Base-by-base conservation (phyloP, 345 rosid species). In the Boechera stricta region DNA sequence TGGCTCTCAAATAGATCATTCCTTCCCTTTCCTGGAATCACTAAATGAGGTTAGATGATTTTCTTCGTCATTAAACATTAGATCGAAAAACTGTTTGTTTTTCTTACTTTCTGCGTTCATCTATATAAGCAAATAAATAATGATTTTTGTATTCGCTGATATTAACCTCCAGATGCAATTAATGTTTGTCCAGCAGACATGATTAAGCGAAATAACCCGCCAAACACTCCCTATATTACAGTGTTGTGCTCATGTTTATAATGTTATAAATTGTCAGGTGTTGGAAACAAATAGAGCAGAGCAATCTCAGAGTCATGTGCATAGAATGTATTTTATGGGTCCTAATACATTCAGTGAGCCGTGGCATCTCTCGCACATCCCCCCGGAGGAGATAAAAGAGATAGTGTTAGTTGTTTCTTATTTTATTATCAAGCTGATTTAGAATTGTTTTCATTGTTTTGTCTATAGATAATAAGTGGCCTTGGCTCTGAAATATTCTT, bases 261-360 rank as follows among this genome's bases (percentile, higher is more conserved):
- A 36, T 74, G 55, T 55, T 82, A 44, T 51, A 56, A 9, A 64
- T 74, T 85, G 64, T 70, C 82, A 96, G 99, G 99, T 96, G 66
- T 55, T 96, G 85, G 99, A 93, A 86, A 93, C 99, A 72, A 96
- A 93, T 79, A 91, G 98, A 82, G 98, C 92, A 52, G 99, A 90
- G 86, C 96, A 90, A 81, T 91, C 97, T 58, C 93, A 93, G 77
- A 87, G 91, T 82, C 99, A 96, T 74, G 92, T 96, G 74, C 98
- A 96, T 80, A 87, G 99, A 76, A 87, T 96, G 96, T 96, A 91
- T 83, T 93, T 96, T 81, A 89, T 91, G 96, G 99, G 98, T 63
- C 94, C 90, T 39, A 93, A 96, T 84, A 90, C 96, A 44, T 93
- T 96, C 79, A 85, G 96, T 69, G 92, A 96, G 82, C 99, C 99